phyloP scores from a whole-genome alignment of 2,329 filamentous ascomycete genomes.

The Allantophomopsis lycopodina region DNA sequence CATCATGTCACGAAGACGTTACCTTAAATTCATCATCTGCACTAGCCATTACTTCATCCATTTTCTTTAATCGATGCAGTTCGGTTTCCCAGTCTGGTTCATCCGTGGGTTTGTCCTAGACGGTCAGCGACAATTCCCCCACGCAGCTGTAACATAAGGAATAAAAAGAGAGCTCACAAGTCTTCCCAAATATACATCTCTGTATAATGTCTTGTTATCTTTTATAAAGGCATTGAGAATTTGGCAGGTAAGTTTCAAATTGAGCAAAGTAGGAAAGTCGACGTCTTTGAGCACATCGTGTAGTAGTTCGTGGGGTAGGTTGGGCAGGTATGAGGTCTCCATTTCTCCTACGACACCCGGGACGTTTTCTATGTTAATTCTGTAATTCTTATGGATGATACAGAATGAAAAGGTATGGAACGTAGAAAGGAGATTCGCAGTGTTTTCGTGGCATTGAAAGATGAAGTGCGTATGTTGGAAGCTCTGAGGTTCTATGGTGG shows the following conservation, averaged over 20 bases:
- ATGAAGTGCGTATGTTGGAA: too few relatives aligned
- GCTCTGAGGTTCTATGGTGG: too few relatives aligned
- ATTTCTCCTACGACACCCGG: too few relatives aligned
- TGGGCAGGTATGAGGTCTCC: too few relatives aligned
- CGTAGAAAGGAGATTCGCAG: too few relatives aligned
- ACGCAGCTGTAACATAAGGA: background rate
- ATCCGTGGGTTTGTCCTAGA: slow-evolving; percentile 8
- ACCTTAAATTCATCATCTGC: slow-evolving; percentile 25
- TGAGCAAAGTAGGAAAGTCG: slow-evolving; percentile 38
- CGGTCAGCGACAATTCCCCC: slow-evolving; percentile 24
- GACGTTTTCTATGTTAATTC: too few relatives aligned
- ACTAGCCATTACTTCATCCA: slow-evolving; percentile 28
- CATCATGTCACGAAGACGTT: slow-evolving; percentile 3
- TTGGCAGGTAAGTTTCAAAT: slow-evolving; percentile 35
- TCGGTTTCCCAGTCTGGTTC: slow-evolving; percentile 28
- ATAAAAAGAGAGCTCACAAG: slow-evolving; percentile 28
- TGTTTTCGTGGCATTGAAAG: too few relatives aligned
- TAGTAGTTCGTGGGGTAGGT: slow-evolving; percentile 47
- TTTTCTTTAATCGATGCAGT: slow-evolving; percentile 27
- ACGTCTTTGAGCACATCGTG: slow-evolving; percentile 45
- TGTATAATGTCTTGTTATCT: slow-evolving; percentile 44
- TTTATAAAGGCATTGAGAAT: slow-evolving; percentile 38
- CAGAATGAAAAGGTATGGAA: too few relatives aligned
- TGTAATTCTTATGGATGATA: too few relatives aligned
- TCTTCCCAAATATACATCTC: slow-evolving; percentile 42